Percentiles rank a stretch among this genome's conserved stretches.
These are phyloP conservation scores for Pleurotus eryngii DNA, from an alignment of 768 basidiomycete species.

Conservation along the genomic window DNA sequence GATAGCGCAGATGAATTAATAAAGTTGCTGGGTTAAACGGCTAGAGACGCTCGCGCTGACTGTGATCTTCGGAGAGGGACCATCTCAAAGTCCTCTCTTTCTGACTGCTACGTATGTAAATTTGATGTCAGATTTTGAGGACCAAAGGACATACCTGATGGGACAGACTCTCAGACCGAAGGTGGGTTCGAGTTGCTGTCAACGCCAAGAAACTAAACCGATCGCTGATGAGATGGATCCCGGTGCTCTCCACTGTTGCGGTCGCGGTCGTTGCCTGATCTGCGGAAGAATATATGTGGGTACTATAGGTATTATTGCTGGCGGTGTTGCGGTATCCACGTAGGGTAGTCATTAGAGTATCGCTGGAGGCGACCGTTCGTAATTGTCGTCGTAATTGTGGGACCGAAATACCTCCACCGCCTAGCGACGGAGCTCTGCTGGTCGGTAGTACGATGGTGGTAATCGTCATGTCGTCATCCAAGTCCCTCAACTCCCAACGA, in stretches of 20 bases:
- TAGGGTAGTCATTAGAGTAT: not conserved
- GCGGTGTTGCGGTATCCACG: not conserved
- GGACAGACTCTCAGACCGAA: too few relatives aligned
- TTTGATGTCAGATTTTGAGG: too few relatives aligned
- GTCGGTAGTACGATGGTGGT: not conserved
- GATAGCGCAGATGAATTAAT: not conserved
- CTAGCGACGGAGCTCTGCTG: not conserved
- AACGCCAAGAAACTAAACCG: not conserved
- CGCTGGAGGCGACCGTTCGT: not conserved
- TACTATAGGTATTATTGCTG: not conserved
- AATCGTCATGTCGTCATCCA: not conserved
- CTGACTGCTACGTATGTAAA: not conserved
- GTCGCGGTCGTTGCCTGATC: not conserved
- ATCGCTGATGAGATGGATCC: not conserved
- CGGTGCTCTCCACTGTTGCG: not conserved
- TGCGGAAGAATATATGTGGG: not conserved
- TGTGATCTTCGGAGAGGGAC: not conserved
- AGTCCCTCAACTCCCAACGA: not conserved
- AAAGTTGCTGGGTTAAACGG: not conserved
- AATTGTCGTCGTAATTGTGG: not conserved
- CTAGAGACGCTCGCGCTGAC: not conserved
- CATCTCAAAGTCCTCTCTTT: not conserved
- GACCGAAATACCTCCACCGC: not conserved
- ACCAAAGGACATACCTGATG: too few relatives aligned
- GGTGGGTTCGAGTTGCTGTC: too few relatives aligned